Evolutionary conservation across 1,284 basidiomycete genomes (phyloP).

Genomic region (Lentinula novae-zelandiae): DNA sequence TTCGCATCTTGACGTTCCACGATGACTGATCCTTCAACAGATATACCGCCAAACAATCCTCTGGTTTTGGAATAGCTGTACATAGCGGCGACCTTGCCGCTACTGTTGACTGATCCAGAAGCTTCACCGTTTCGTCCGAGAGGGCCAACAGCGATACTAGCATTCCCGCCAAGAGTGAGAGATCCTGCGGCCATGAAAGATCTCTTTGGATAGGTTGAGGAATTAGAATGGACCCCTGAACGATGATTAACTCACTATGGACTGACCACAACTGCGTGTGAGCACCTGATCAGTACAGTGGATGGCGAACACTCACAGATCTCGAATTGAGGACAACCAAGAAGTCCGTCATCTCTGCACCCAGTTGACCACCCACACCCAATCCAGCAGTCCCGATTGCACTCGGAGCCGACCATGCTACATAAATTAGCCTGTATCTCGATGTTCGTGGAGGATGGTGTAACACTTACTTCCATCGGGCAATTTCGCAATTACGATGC

Average conservation of each 20-base stretch:
- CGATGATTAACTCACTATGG: constrained; percentile 45
- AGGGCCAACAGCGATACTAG: constrained; percentile 91
- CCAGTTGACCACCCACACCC: constrained; percentile 82
- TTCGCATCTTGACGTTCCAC: constrained; percentile 94
- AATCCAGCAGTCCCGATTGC: constrained; percentile 95
- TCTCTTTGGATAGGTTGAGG: constrained; percentile 36
- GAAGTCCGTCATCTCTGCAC: constrained; percentile 93
- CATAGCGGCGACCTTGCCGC: constrained; percentile 92
- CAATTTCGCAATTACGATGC: constrained; percentile 87
- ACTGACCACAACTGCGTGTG: constrained; percentile 32
- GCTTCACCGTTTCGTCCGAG: constrained; percentile 95
- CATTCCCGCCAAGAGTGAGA: constrained; percentile 89
- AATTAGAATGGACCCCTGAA: constrained; percentile 11
- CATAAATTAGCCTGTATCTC: constrained; percentile 1
- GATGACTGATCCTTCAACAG: constrained; percentile 92
- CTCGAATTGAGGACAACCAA: constrained; percentile 87
- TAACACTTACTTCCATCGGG: constrained; percentile 74
- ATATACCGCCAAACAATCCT: constrained; percentile 85
- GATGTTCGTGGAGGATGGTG: not conserved
- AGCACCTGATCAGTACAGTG: constrained; percentile 8
- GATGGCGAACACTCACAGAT: constrained; percentile 43
- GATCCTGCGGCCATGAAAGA: constrained; percentile 96
- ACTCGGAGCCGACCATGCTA: constrained; percentile 91
- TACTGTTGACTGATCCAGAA: constrained; percentile 80
- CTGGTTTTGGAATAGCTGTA: constrained; percentile 95